Base-by-base conservation (phyloP, 805 yeast genomes). In the Candida ponderosae region DNA sequence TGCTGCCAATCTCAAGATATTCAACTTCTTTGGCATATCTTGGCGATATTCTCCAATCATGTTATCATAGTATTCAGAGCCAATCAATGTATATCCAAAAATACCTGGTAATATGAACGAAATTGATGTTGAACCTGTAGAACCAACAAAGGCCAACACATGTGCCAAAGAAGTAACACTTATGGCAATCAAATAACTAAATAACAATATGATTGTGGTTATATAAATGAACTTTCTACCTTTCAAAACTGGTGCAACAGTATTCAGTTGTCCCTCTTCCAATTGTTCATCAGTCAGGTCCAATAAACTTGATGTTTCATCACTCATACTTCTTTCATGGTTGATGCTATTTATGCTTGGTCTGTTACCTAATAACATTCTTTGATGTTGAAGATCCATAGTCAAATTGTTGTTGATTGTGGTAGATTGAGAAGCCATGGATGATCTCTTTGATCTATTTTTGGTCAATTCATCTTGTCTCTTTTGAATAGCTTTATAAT, bases 81-180 rank as follows among this genome's bases (percentile, higher is more conserved):
- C 81, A 37, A 84, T 72, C 41, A 88, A 65, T 47, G 73, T 78
- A 60, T 73, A 86, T 4, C 90, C 95, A 54, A 88, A 86, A 18
- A 86, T 62, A 0, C 96, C 96, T 0, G 97, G 97, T 33, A 88
- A 66, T 21, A 86, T 87, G 54, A 88, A 88, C 11, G 96, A 87
- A 36, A 89, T 87, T 5, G 95, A 76, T 0, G 96, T 88, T 1
- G 95, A 85, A 0, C 96, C 96, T 0, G 96, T 87, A 1, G 96
- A 84, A 2, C 97, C 97, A 4, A 88, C 95, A 45, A 88, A 66
- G 2, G 95, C 88, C 46, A 88, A 63, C 13, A 89, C 89, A 33
- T 79, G 72, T 20, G 90, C 95, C 47, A 88, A 74, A 0, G 95
- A 85, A 13, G 64, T 64, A 23, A 88, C 80, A 4, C 75, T 57